Evolutionary conservation across 768 basidiomycete species (phyloP), one percentile per base, ranked within the genome.

Genomic region (Amanita muscaria): DNA sequence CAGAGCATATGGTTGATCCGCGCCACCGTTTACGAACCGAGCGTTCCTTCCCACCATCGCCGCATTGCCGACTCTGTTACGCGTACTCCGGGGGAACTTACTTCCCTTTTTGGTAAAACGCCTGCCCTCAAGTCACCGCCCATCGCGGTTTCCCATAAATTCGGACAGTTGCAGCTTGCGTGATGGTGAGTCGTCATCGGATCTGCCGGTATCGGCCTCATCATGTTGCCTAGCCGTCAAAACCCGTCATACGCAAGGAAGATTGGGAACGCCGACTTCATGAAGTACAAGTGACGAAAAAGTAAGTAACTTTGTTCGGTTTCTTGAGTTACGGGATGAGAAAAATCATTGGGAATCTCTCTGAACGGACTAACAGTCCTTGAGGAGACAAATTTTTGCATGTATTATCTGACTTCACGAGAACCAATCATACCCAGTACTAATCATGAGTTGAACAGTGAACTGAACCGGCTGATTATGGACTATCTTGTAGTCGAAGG

Each of bases 401-500:
- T 88, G 79, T 82, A 84, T 85, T 87, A 86, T 83, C 90, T 88
- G 87, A 89, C n/a, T n/a, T n/a, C n/a, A n/a, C n/a, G n/a, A n/a
- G n/a, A n/a, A n/a, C n/a, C n/a, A n/a, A 40, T 39, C 34, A 44
- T 36, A 43, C 48, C 59, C 45, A 55, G 51, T 53, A 16, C 49
- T 61, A 50, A 57, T 48, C 8, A 42, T 49, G 48, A 32, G 54
- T 27, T 47, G 47, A 44, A 41, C 56, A 99, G 96, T 64, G 92
- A 99, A 63, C 68, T 98, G 47, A 94, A 98, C 62, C 77, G 83
- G 3, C 77, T 98, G 18, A 80, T 99, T 35, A 92, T 96, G 82
- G 91, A 99, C 60, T 98, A 97, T 64, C 84, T 98, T 50, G 88
- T 96, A 49, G 89, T 96, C 43, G 93, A 98, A 59, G 96, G 96